Percentiles rank a stretch among this genome's conserved stretches.
Evolutionary conservation across 2,329 filamentous ascomycete species (phyloP).

Genomic region (Hypoxylon sp.): DNA sequence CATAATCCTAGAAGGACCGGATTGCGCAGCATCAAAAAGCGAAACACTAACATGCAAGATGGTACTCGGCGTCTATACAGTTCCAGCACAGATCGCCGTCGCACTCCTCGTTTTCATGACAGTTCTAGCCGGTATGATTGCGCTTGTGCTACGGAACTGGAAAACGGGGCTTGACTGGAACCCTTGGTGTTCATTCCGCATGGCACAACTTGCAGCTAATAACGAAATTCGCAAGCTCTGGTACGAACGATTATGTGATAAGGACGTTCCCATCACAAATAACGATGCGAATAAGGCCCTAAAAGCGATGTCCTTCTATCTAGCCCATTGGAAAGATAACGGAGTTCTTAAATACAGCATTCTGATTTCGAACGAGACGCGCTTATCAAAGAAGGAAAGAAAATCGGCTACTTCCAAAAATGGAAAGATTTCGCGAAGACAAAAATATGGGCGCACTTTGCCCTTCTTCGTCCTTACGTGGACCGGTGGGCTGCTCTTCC

Average conservation of each 20-base stretch:
- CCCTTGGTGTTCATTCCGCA: conserved; percentile 56
- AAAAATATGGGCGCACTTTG: conserved; percentile 22
- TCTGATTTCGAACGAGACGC: conserved; percentile 38
- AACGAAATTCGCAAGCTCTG: conserved; percentile 45
- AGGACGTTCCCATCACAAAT: conserved; percentile 33
- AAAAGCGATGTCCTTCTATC: conserved; percentile 37
- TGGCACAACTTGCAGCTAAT: conserved; percentile 52
- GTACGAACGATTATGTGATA: conserved; percentile 36
- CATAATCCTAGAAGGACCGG: conserved; percentile 53
- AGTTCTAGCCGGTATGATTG: conserved; percentile 47
- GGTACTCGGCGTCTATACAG: conserved; percentile 51
- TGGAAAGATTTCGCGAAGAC: not conserved
- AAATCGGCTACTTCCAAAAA: conserved; percentile 23
- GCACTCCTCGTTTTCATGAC: conserved; percentile 51
- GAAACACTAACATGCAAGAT: conserved; percentile 50
- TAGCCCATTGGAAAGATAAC: conserved; percentile 43
- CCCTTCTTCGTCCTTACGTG: conserved; percentile 49
- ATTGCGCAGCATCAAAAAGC: conserved; percentile 14
- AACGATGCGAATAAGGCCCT: conserved; percentile 45
- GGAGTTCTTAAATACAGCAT: conserved; percentile 42
- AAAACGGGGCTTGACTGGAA: conserved; percentile 55
- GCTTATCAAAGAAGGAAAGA: conserved; percentile 21
- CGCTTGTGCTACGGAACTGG: conserved; percentile 50
- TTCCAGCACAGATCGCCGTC: conserved; percentile 49
- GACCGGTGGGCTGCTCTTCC: conserved; percentile 43